Conservation (phyloP, 345 rosid species). For the Melaleuca quinquenervia region DNA sequence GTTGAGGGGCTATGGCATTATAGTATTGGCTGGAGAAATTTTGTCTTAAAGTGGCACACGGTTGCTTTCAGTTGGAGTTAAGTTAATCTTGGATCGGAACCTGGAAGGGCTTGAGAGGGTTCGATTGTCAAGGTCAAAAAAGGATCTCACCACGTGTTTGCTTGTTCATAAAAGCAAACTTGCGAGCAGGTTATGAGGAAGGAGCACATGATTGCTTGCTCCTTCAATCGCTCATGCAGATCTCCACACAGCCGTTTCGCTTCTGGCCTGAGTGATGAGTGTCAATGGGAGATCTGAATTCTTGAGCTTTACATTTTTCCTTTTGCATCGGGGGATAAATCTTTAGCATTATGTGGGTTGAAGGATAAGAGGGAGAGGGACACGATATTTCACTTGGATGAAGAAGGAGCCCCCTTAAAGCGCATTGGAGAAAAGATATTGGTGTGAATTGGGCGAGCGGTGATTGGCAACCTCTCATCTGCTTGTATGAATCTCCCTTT, state of each 20-base stretch:
- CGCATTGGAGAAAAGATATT: neutral
- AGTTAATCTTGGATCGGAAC: neutral
- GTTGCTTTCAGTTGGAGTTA: neutral
- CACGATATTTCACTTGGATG: neutral
- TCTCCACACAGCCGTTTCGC: neutral
- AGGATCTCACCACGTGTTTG: slow-evolving; percentile 2
- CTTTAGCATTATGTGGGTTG: neutral
- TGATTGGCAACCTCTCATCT: neutral
- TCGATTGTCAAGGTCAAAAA: neutral
- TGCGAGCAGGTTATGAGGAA: slow-evolving; percentile 4
- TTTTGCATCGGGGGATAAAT: neutral
- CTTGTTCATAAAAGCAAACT: neutral
- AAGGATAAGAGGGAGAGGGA: neutral
- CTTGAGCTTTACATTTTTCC: neutral
- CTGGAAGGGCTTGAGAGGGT: neutral
- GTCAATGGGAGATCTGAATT: neutral
- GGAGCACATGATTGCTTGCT: slow-evolving; percentile 9
- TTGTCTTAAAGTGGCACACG: slow-evolving; percentile 12
- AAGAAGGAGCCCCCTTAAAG: neutral
- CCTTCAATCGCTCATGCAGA: neutral
- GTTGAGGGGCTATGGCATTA: neutral
- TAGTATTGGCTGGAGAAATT: neutral
- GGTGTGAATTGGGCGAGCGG: neutral
- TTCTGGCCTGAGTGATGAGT: neutral
- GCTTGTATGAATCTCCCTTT: neutral